Percentiles rank a stretch among this genome's conserved stretches.
phyloP scores from a whole-genome alignment of 1,139 yeast genomes.

The Candida glucosophila region DNA sequence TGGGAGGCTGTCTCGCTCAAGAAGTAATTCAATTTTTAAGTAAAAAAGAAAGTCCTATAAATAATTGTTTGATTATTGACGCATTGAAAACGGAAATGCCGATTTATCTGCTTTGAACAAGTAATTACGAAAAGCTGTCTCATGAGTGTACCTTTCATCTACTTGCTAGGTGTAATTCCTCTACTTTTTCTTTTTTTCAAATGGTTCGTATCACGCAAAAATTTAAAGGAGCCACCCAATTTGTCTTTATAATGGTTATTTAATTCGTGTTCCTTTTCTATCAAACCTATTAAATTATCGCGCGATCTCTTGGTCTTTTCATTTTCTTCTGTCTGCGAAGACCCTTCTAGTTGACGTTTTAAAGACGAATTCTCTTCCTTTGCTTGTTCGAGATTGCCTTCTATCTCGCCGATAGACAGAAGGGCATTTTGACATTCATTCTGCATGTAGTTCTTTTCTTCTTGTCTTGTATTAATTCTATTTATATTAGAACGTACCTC shows the following conservation, averaged over 20 bases:
- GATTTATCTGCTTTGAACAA: constrained; percentile 47
- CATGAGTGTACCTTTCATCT: too few species aligned
- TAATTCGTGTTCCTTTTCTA: constrained; percentile 17
- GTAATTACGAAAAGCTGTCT: too few species aligned
- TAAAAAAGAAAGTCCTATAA: constrained; percentile 70
- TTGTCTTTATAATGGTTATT: too few species aligned
- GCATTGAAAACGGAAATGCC: constrained; percentile 70
- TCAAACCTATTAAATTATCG: constrained; percentile 13
- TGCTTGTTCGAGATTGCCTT: constrained; percentile 27
- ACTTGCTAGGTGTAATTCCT: constrained; percentile 26
- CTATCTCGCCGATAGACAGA: constrained; percentile 46
- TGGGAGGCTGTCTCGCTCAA: constrained; percentile 89
- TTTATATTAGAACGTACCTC: constrained; percentile 28
- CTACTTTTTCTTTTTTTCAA: constrained; percentile 37
- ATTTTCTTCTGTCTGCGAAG: constrained; percentile 13
- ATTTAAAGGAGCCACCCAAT: constrained; percentile 22
- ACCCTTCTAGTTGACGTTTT: too few species aligned
- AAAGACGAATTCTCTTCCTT: constrained; percentile 17
- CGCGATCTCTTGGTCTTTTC: constrained; percentile 20
- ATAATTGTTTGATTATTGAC: constrained; percentile 72
- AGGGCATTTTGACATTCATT: constrained; percentile 57
- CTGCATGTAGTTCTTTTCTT: constrained; percentile 60
- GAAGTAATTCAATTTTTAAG: constrained; percentile 81
- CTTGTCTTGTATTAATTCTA: constrained; percentile 25
- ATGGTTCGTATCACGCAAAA: constrained; percentile 33